Evolutionary conservation across 192 early-diverging fungal species (phyloP).

Genomic region (Globomyces pollinis-pini): DNA sequence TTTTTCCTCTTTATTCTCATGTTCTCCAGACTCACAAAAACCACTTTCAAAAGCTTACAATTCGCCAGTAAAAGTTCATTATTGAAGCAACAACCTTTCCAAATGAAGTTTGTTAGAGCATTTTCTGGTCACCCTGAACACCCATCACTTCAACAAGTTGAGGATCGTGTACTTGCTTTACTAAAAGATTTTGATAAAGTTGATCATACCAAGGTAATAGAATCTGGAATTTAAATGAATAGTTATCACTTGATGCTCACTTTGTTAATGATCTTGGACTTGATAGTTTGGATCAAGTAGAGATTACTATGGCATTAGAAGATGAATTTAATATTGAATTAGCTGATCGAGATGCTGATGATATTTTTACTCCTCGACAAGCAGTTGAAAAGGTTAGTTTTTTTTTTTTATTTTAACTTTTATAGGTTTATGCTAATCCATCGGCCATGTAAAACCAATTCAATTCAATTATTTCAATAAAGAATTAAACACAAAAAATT

Average conservation of each 20-base stretch:
- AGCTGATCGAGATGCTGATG: slow-evolving; percentile 93
- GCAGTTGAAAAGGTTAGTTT: slow-evolving; percentile 66
- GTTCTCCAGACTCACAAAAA: no score
- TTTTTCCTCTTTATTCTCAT: no score
- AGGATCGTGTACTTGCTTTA: slow-evolving; percentile 81
- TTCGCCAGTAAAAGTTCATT: background rate
- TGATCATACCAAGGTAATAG: slow-evolving; percentile 75
- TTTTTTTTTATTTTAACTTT: background rate
- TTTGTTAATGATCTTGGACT: slow-evolving; percentile 92
- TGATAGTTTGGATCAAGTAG: slow-evolving; percentile 94
- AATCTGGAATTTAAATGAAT: slow-evolving; percentile 14
- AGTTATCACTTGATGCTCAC: slow-evolving; percentile 77
- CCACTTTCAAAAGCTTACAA: slow-evolving; percentile 4
- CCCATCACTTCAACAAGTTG: slow-evolving; percentile 61
- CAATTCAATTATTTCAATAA: background rate
- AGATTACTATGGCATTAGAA: slow-evolving; percentile 99
- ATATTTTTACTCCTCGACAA: slow-evolving; percentile 80
- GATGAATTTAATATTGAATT: slow-evolving; percentile 99
- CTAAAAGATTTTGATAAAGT: slow-evolving; percentile 97
- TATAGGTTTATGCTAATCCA: slow-evolving; percentile 11
- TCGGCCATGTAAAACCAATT: background rate
- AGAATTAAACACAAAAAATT: background rate
- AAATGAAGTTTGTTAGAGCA: slow-evolving; percentile 38
- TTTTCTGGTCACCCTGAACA: slow-evolving; percentile 65
- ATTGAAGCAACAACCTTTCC: background rate